Conservation (phyloP, 2,329 filamentous ascomycete genomes). For the Aspergillus ochraceoroseus region DNA sequence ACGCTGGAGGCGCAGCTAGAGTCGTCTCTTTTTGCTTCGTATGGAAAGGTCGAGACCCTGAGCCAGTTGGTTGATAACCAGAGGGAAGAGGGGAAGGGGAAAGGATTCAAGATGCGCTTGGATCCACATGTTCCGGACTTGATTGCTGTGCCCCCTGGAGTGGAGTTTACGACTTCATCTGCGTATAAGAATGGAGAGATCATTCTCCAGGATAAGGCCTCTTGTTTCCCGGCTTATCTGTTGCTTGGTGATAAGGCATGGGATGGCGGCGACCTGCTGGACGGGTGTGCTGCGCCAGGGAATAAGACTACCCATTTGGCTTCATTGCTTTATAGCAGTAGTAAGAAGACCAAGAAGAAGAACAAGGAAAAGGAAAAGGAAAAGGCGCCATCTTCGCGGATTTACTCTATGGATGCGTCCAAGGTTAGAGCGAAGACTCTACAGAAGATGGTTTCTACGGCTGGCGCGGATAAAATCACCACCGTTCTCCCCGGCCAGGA, state of each 20-base stretch:
- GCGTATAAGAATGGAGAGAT: slow-evolving; percentile 73
- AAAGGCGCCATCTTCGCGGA: slow-evolving; percentile 25
- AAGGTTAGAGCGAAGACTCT: slow-evolving; percentile 63
- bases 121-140: slow-evolving; percentile 80
- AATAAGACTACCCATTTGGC: slow-evolving; percentile 97
- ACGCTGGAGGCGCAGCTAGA: slow-evolving; percentile 66
- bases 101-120: slow-evolving; percentile 40
- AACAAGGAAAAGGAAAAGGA: slow-evolving; percentile 23
- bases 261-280: slow-evolving; percentile 71
- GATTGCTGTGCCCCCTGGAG: slow-evolving; percentile 66
- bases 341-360: slow-evolving; percentile 22
- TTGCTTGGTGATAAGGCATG: slow-evolving; percentile 56
- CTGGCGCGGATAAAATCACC: slow-evolving; percentile 64
- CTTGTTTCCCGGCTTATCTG: slow-evolving; percentile 90
- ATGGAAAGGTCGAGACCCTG: slow-evolving; percentile 54
- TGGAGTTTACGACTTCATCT: slow-evolving; percentile 65
- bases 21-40: slow-evolving; percentile 66
- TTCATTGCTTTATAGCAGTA: slow-evolving; percentile 54
- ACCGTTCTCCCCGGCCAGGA: slow-evolving; percentile 69
- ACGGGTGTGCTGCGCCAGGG: slow-evolving; percentile 88
- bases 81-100: slow-evolving; percentile 23
- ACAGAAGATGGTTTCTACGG: slow-evolving; percentile 75
- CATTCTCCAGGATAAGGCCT: slow-evolving; percentile 94
- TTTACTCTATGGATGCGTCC: slow-evolving; percentile 48
- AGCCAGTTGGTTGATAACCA: slow-evolving; percentile 54